phyloP scores from a whole-genome alignment of 352 stramenopile genomes.

The Aphanomyces invadans region DNA sequence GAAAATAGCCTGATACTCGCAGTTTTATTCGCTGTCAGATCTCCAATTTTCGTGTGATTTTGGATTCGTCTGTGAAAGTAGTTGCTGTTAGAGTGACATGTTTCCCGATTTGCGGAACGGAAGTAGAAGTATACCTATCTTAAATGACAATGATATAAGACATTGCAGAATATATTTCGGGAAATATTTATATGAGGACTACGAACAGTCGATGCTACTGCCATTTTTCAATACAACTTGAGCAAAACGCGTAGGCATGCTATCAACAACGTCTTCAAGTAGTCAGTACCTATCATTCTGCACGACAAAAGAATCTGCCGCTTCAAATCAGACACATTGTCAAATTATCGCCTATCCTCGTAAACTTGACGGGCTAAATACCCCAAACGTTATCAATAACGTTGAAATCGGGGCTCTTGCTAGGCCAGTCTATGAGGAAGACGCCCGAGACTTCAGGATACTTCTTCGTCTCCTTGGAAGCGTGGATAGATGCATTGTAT shows the following conservation, averaged over 20 bases:
- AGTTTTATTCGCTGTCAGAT: background rate
- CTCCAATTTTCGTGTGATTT: background rate
- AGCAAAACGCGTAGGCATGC: too few relatives aligned
- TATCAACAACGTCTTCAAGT: too few relatives aligned
- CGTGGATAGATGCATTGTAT: background rate
- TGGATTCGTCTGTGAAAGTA: background rate
- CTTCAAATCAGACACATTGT: too few relatives aligned
- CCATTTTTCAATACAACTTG: too few relatives aligned
- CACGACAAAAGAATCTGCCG: too few relatives aligned
- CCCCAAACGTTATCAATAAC: constrained; percentile 29
- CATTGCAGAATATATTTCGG: too few relatives aligned
- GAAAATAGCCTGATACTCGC: background rate
- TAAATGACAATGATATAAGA: too few relatives aligned
- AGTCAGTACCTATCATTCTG: too few relatives aligned
- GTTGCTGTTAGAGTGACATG: background rate
- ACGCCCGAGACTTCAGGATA: background rate
- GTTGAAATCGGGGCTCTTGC: constrained; percentile 28
- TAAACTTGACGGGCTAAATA: constrained; percentile 25
- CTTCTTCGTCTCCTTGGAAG: background rate
- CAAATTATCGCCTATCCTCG: constrained; percentile 24
- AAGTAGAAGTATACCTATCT: background rate
- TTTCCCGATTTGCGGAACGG: background rate
- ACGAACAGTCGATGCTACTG: too few relatives aligned
- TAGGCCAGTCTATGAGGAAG: constrained; percentile 19
- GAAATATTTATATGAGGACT: too few relatives aligned